A percentile compares a stretch with the other conserved stretches of the same genome.
Conservation (phyloP, 768 basidiomycete genomes). For the Tylopilus cervinicoccineus region DNA sequence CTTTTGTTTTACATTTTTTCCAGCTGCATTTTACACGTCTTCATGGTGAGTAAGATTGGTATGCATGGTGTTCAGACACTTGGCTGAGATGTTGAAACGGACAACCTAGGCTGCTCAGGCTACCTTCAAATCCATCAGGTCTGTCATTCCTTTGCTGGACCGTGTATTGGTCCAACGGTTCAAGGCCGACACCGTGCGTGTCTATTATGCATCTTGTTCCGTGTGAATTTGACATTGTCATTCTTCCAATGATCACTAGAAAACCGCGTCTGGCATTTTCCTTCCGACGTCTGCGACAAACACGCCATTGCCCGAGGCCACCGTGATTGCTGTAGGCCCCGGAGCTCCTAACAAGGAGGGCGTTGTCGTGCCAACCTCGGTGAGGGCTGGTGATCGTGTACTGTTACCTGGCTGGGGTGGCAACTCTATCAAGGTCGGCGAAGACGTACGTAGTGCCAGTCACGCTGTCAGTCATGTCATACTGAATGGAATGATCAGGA, state of each 20-base stretch:
- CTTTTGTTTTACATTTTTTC: slow-evolving; percentile 9
- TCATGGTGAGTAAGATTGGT: slow-evolving; percentile 26
- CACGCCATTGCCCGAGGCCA: slow-evolving; percentile 91
- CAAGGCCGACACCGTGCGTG: slow-evolving; percentile 91
- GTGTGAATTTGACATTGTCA: not conserved
- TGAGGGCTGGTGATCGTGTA: slow-evolving; percentile 89
- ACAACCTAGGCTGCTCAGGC: slow-evolving; percentile 71
- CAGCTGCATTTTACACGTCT: slow-evolving; percentile 6
- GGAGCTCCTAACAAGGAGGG: slow-evolving; percentile 92
- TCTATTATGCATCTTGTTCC: not conserved
- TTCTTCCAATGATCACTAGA: slow-evolving; percentile 46
- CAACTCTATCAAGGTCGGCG: slow-evolving; percentile 92
- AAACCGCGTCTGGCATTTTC: slow-evolving; percentile 97
- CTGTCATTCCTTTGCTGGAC: slow-evolving; percentile 89
- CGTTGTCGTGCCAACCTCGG: slow-evolving; percentile 62
- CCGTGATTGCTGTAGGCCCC: slow-evolving; percentile 93
- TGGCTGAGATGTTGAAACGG: not conserved
- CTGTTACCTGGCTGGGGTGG: slow-evolving; percentile 97
- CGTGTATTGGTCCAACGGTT: slow-evolving; percentile 96
- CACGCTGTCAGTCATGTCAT: not conserved
- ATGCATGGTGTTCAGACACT: not conserved
- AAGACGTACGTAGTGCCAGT: slow-evolving; percentile 63
- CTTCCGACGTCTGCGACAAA: slow-evolving; percentile 86
- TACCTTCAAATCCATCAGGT: slow-evolving; percentile 93
- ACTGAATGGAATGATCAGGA: slow-evolving; percentile 51